These are phyloP conservation scores for Typha latifolia DNA, from an alignment of 176 grass and related monocot genomes.

Conservation along the genomic window DNA sequence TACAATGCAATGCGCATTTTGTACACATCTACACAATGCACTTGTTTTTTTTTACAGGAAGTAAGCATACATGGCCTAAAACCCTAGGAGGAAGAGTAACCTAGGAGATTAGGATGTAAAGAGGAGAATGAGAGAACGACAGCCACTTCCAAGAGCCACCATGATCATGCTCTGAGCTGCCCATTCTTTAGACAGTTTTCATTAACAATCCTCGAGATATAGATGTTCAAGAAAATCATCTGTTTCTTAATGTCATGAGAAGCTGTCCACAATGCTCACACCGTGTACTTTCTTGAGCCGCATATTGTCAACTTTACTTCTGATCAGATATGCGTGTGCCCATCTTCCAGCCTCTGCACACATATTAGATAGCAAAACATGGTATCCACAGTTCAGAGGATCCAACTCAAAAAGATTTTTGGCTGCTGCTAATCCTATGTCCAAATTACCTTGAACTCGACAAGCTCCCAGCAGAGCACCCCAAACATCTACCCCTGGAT, in stretches of 20 bases:
- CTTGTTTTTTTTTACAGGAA: no score
- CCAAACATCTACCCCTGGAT: slow-evolving; percentile 15
- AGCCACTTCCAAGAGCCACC: no score
- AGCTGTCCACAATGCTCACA: slow-evolving; percentile 8
- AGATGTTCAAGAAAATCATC: neutral
- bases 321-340: slow-evolving; percentile 2
- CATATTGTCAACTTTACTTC: slow-evolving; percentile 3
- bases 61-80: no score
- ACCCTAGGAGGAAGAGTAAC: no score
- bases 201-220: neutral
- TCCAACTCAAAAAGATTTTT: slow-evolving; percentile 7
- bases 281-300: slow-evolving; percentile 7
- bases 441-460: slow-evolving; percentile 9
- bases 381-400: slow-evolving; percentile 8
- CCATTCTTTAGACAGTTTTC: neutral
- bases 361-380: slow-evolving; percentile 15
- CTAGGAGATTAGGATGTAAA: no score
- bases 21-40: no score
- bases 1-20: no score
- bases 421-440: slow-evolving; percentile 6
- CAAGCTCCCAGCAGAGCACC: slow-evolving; percentile 15
- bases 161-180: neutral
- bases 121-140: no score
- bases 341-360: slow-evolving; percentile 12
- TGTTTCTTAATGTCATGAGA: slow-evolving; percentile 3